Evolutionary conservation across 305 asterid genomes (phyloP).

Genomic region (Withania somnifera): DNA sequence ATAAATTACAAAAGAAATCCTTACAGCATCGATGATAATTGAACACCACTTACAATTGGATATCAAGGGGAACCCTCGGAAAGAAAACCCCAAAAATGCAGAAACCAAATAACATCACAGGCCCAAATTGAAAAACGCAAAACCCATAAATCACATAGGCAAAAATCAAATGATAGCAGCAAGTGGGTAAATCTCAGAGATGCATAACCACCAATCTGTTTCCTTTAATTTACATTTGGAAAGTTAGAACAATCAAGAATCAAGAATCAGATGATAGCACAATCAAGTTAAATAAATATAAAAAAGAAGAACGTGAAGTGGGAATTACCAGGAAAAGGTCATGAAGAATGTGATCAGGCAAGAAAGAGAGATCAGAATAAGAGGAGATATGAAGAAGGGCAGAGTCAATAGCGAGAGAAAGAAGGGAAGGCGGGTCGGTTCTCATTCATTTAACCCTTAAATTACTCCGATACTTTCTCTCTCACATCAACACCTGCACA

Average conservation of each 20-base stretch:
- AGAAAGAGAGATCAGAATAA: conserved; percentile 65
- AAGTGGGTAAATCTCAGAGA: not conserved
- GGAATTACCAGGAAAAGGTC: conserved; percentile 51
- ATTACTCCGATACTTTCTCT: conserved; percentile 20
- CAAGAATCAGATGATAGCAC: not conserved
- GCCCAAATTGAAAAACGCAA: not conserved
- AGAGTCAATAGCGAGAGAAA: conserved; percentile 68
- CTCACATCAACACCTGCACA: no score
- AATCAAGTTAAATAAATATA: not conserved
- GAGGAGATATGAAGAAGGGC: conserved; percentile 38
- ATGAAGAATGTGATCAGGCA: conserved; percentile 68
- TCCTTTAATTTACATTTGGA: not conserved
- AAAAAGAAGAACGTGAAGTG: not conserved
- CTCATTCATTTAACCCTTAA: conserved; percentile 48
- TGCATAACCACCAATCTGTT: not conserved
- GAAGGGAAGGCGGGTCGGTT: conserved; percentile 56
- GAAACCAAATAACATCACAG: not conserved
- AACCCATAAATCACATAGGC: not conserved
- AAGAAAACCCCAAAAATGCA: not conserved
- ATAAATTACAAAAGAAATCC: no score
- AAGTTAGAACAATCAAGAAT: not conserved
- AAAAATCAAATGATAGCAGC: not conserved
- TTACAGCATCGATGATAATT: not conserved
- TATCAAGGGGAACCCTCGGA: not conserved
- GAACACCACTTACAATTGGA: not conserved